These are phyloP conservation scores for Starmerella vaccinii DNA, from an alignment of 805 yeast species.

Conservation along the genomic window DNA sequence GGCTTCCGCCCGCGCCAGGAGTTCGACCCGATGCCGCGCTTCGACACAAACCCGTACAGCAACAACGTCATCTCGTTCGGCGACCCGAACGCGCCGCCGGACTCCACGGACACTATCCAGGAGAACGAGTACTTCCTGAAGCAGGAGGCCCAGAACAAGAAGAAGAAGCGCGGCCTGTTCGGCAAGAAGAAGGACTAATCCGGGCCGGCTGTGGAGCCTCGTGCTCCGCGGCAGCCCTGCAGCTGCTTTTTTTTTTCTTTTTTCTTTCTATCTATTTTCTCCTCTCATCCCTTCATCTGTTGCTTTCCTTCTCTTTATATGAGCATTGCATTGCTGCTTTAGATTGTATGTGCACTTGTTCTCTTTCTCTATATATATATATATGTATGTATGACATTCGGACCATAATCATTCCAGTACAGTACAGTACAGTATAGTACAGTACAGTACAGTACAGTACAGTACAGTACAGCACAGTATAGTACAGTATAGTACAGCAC, in stretches of 20 bases:
- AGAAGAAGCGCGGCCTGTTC: conserved; percentile 73
- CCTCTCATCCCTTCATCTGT: no score
- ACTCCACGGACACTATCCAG: conserved; percentile 28
- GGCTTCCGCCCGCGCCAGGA: conserved; percentile 80
- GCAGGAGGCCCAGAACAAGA: conserved; percentile 37
- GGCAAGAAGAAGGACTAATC: conserved; percentile 50
- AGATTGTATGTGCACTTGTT: background rate
- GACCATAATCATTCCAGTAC: background rate
- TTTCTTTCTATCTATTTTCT: background rate
- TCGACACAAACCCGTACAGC: conserved; percentile 33
- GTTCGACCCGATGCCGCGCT: conserved; percentile 46
- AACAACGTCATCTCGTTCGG: conserved; percentile 35
- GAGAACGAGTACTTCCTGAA: conserved; percentile 35
- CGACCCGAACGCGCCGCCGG: conserved; percentile 35
- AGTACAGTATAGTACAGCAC: no score
- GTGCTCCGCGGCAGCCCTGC: background rate
- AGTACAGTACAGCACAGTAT: no score
- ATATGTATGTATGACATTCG: background rate
- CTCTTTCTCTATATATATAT: background rate
- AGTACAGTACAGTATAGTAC: background rate
- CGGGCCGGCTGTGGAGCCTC: background rate
- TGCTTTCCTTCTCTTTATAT: no score
- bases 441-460: no score
- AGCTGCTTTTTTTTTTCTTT: background rate
- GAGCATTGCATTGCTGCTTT: no score